A percentile compares a stretch with the other conserved stretches of the same genome.
phyloP scores from a whole-genome alignment of 2,329 filamentous ascomycete species.

The Scytalidium lignicola region DNA sequence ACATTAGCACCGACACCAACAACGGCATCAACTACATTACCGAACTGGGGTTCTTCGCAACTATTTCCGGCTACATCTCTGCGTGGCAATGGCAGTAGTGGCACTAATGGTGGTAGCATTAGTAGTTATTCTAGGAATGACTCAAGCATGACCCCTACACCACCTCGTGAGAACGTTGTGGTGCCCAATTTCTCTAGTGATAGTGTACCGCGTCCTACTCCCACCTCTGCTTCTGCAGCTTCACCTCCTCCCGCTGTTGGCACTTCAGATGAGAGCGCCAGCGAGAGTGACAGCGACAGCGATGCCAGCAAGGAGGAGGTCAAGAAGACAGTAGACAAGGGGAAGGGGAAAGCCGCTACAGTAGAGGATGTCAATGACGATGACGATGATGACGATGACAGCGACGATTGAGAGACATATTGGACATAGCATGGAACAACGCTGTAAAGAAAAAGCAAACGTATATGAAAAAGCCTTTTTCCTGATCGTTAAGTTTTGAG shows the following conservation, averaged over 20 bases:
- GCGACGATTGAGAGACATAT: too few relatives aligned
- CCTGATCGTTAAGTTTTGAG: too few relatives aligned
- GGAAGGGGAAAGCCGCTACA: slow-evolving; percentile 41
- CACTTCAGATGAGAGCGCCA: background rate
- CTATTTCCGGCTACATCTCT: slow-evolving; percentile 15
- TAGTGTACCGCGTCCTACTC: too few relatives aligned
- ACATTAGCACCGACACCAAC: slow-evolving; percentile 6
- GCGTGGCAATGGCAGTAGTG: background rate
- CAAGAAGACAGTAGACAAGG: slow-evolving; percentile 28
- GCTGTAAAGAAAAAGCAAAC: too few relatives aligned
- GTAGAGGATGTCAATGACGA: slow-evolving; percentile 41
- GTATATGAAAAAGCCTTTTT: too few relatives aligned
- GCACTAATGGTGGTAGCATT: background rate
- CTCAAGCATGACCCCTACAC: background rate
- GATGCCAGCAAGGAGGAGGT: slow-evolving; percentile 8
- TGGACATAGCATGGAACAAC: too few relatives aligned
- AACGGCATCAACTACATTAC: slow-evolving; percentile 12
- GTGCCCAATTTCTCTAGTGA: too few relatives aligned
- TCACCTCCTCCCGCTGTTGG: background rate
- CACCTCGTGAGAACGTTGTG: background rate
- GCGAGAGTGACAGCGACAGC: slow-evolving; percentile 2
- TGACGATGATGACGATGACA: slow-evolving; percentile 19
- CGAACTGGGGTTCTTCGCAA: slow-evolving; percentile 21
- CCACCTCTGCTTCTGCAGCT: background rate
- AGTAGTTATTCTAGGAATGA: background rate